These are phyloP conservation scores for Gossypium stocksii DNA, from an alignment of 345 rosid species.

Conservation along the genomic window DNA sequence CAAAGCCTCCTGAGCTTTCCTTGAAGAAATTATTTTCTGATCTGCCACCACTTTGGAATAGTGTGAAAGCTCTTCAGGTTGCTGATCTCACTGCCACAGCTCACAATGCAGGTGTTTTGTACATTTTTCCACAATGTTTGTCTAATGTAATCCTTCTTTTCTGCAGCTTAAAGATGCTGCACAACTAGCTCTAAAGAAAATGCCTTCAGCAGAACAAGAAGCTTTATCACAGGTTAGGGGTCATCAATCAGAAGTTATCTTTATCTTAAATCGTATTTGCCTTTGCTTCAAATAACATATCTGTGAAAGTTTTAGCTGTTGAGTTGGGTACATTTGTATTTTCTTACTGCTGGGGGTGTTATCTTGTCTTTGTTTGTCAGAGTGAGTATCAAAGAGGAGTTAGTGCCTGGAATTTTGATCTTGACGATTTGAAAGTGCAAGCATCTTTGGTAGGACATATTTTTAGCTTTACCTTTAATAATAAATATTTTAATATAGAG, in stretches of 20 bases:
- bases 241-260: constrained; percentile 2
- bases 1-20: constrained; percentile 82
- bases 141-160: constrained; percentile 18
- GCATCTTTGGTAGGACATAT: constrained; percentile 51
- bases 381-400: constrained; percentile 98
- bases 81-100: constrained; percentile 11
- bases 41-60: constrained; percentile 83
- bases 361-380: constrained; percentile 34
- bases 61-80: constrained; percentile 96
- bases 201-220: constrained; percentile 96
- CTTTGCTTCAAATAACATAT: not conserved
- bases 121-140: not conserved
- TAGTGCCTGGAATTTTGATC: constrained; percentile 98
- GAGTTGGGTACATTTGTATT: not conserved
- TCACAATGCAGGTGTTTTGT: constrained; percentile 15
- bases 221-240: constrained; percentile 76
- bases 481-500: constrained; percentile 8
- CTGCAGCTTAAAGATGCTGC: constrained; percentile 89
- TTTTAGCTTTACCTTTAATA: not conserved
- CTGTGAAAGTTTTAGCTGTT: not conserved
- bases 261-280: not conserved
- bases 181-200: constrained; percentile 82
- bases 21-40: constrained; percentile 72
- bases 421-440: constrained; percentile 74
- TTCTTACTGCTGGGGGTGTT: not conserved